phyloP scores from a whole-genome alignment of 495 filamentous ascomycete species.

The Aspergillus avenaceus region DNA sequence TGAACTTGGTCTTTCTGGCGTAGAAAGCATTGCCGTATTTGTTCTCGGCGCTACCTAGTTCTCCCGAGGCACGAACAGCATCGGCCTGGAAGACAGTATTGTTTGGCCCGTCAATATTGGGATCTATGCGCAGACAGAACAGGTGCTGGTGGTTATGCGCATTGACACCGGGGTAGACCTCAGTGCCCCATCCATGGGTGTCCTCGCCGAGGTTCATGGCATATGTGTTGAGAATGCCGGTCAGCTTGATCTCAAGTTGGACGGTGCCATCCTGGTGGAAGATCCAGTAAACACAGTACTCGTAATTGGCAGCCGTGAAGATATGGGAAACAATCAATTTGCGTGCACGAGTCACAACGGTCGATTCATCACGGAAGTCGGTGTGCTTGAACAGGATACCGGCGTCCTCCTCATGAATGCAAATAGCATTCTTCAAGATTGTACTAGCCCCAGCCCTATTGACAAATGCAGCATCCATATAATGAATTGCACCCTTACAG shows the following conservation, averaged over 20 bases:
- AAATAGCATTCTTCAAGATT: slow-evolving; percentile 92
- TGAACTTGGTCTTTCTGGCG: slow-evolving; percentile 80
- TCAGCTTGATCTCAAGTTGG: slow-evolving; percentile 92
- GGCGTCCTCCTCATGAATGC: slow-evolving; percentile 92
- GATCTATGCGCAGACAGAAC: slow-evolving; percentile 87
- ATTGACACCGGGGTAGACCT: slow-evolving; percentile 86
- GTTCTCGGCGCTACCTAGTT: slow-evolving; percentile 78
- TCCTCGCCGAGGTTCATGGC: slow-evolving; percentile 80
- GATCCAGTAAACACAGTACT: slow-evolving; percentile 92
- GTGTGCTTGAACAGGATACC: slow-evolving; percentile 96
- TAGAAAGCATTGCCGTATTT: slow-evolving; percentile 93
- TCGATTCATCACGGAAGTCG: slow-evolving; percentile 87
- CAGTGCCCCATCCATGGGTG: slow-evolving; percentile 84
- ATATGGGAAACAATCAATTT: slow-evolving; percentile 90
- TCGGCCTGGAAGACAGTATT: slow-evolving; percentile 88
- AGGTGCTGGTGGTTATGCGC: slow-evolving; percentile 88
- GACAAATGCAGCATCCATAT: slow-evolving; percentile 80
- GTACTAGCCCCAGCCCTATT: slow-evolving; percentile 72
- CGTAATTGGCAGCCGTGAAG: slow-evolving; percentile 96
- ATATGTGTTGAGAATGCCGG: slow-evolving; percentile 93
- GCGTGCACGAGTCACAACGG: slow-evolving; percentile 80
- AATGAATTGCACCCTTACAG: slow-evolving; percentile 94
- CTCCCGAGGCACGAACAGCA: slow-evolving; percentile 57
- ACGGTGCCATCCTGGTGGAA: slow-evolving; percentile 94
- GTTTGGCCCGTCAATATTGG: slow-evolving; percentile 80